Percentiles rank a stretch among this genome's conserved stretches.
Evolutionary conservation across 2,329 filamentous ascomycete species (phyloP).

Genomic region (Exophiala spinifera): DNA sequence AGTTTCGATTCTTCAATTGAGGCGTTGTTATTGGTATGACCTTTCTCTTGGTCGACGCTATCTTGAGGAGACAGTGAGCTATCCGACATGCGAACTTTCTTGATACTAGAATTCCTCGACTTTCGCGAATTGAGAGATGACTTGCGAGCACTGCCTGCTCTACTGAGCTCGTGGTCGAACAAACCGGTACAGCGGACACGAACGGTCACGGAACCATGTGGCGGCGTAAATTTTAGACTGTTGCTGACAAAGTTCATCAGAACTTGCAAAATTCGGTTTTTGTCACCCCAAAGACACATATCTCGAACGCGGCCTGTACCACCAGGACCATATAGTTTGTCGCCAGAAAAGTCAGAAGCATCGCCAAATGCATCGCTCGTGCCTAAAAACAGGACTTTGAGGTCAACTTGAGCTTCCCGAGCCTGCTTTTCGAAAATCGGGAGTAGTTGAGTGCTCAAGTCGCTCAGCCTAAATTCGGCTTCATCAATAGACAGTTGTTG

Average conservation of each 20-base stretch:
- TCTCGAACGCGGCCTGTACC: constrained; percentile 71
- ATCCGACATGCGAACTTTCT: constrained; percentile 28
- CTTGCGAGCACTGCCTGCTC: constrained; percentile 29
- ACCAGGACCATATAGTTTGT: constrained; percentile 60
- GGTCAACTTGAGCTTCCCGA: constrained; percentile 70
- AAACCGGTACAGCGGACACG: constrained; percentile 65
- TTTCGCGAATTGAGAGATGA: constrained; percentile 37
- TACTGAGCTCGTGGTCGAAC: constrained; percentile 17
- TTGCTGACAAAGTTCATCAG: constrained; percentile 92
- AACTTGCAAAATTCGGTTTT: constrained; percentile 84
- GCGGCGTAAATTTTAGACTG: constrained; percentile 83
- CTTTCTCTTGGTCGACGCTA: constrained; percentile 16
- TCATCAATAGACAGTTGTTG: constrained; percentile 79
- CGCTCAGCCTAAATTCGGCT: constrained; percentile 78
- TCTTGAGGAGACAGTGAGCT: constrained; percentile 22
- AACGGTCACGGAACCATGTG: constrained; percentile 70
- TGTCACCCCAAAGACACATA: constrained; percentile 88
- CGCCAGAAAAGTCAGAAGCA: constrained; percentile 28
- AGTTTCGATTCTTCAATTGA: constrained; percentile 36
- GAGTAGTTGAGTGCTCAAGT: constrained; percentile 75
- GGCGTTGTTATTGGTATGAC: constrained; percentile 7
- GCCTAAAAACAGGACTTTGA: constrained; percentile 69
- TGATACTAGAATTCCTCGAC: constrained; percentile 27
- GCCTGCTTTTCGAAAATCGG: constrained; percentile 91
- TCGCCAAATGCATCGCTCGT: constrained; percentile 39